phyloP scores from a whole-genome alignment of 2,329 filamentous ascomycete species.

The Fusarium xyrophilum region DNA sequence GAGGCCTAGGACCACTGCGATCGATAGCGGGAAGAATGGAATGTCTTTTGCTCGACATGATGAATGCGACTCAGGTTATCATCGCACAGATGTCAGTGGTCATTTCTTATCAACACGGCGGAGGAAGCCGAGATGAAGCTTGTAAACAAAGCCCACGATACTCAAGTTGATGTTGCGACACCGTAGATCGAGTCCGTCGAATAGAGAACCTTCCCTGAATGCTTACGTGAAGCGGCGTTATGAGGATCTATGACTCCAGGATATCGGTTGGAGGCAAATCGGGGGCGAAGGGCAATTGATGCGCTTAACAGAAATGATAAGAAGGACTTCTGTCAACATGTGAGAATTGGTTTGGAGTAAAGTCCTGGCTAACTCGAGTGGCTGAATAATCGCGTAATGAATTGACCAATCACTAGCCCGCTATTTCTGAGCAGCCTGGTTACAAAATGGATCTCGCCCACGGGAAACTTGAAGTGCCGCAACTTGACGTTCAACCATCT shows the following conservation, averaged over 20 bases:
- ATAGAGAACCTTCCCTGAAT: constrained; percentile 15
- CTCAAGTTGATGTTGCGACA: constrained; percentile 25
- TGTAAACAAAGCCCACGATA: constrained; percentile 4
- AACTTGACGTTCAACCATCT: constrained; percentile 44
- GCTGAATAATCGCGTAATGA: constrained; percentile 42
- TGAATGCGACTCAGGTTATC: constrained; percentile 6
- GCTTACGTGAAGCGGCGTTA: constrained; percentile 27
- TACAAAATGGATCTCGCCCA: constrained; percentile 43
- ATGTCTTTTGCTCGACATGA: constrained; percentile 59
- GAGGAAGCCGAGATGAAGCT: constrained; percentile 11
- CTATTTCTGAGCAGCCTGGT: constrained; percentile 47
- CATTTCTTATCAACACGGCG: constrained; percentile 19
- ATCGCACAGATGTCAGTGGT: constrained; percentile 4
- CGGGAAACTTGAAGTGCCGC: constrained; percentile 49
- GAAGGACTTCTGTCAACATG: constrained; percentile 7
- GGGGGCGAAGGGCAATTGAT: constrained; percentile 1
- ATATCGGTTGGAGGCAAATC: constrained; percentile 17
- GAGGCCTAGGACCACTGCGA: constrained; percentile 63
- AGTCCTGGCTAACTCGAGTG: constrained; percentile 43
- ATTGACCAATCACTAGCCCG: constrained; percentile 53
- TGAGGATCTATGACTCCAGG: constrained; percentile 40
- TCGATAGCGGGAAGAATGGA: constrained; percentile 63
- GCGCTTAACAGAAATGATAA: constrained; percentile 33
- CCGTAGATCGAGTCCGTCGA: constrained; percentile 13
- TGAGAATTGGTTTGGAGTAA: neutral